Evolutionary conservation across 2,329 filamentous ascomycete genomes (phyloP), one percentile per base, ranked within the genome.

Genomic region (Periglandula ipomoeae): DNA sequence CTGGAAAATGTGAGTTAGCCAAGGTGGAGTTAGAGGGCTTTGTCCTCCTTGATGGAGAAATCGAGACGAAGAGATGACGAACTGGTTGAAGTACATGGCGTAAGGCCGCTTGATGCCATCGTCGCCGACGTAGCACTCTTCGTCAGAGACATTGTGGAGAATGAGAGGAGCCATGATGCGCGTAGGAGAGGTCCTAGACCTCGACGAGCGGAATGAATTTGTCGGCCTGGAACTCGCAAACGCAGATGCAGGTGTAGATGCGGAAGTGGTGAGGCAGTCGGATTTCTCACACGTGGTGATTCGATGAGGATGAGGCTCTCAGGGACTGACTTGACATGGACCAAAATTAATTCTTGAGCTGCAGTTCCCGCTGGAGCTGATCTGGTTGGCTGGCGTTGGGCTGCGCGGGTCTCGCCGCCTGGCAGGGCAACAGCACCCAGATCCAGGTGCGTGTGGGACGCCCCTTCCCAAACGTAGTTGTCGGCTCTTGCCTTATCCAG

Each of bases 61-160:
- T 11, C 19, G 10, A 32, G 13, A 17, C 10, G 27, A 34, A 27
- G 37, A 35, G 15, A 44, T 34, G 23, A 50, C 75, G 51, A 73
- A 83, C 79, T 80, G 76, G 58, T 78, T 75, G 58, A 80, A 82
- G 34, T 82, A 72, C 74, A 84, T 80, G 53, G 80, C 81, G 60
- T 83, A 85, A 2, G 81, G 81, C 52, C 81, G 70, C 62, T 78
- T 77, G 54, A 84, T 62, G 52, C 81, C 81, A 65, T 84, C 81
- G 47, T 82, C 78, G 50, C 81, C 81, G 5, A 79, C 67, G 61
- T 83, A 84, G 44, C 81, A 76, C 61, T 84, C 81, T 45, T 84
- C 81, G 55, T 84, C 81, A 49, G 81, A 80, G 54, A 84, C 81
- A 61, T 83, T 84, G 61, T 85, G 81, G 30, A 85, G 69, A 59